Base-by-base conservation (phyloP, 2,329 filamentous ascomycete genomes). In the Microdochium bolleyi region DNA sequence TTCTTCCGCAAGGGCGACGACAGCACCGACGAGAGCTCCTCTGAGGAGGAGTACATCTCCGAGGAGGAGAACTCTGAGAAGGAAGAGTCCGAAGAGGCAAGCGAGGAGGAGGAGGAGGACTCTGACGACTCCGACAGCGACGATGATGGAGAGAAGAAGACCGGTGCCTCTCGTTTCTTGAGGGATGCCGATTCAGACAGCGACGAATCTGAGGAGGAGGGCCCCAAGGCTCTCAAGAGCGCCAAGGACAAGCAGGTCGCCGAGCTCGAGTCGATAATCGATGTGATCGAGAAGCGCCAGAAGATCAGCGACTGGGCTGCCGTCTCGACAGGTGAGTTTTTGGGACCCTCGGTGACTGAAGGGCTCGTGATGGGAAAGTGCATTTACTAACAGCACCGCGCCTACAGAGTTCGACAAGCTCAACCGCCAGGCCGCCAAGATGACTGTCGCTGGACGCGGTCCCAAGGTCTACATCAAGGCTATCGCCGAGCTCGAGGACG, bases 271-370 rank as follows among this genome's bases (percentile, higher is more conserved):
- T 82, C 83, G 55, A 95, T 86, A 46, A 88, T 97, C 65, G 87
- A 88, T 70, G 75, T 88, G 66, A 97, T 99, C 66, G 92, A 97
- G 69, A 99, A 99, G 75, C 92, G 89, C 57, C 81, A 94, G 73
- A 97, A 95, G 80, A 99, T 97, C 67, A 91, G 89, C 67, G 94
- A 99, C 74, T 99, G 94, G 94, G 88, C 87, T 60, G 85, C 92
- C 58, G 95, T 97, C 61, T 89, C 90, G 57, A 82, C 83, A 67
- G 91, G 92, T 95, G 81, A 64, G 85, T 65, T 51, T 34, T 24
- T 8, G 19, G 49, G 24, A 16, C 24, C 14, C 14, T 14, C 8
- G 8, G 30, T 34, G 30, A 8, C 30, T 34, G 30, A 8, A 34
- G 8, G 30, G 8, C 8, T 8, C 8, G 14, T 8, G 30, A 34